Evolutionary conservation across 2,329 filamentous ascomycete species (phyloP), one percentile per base, ranked within the genome.

Genomic region (Epichloe typhina): DNA sequence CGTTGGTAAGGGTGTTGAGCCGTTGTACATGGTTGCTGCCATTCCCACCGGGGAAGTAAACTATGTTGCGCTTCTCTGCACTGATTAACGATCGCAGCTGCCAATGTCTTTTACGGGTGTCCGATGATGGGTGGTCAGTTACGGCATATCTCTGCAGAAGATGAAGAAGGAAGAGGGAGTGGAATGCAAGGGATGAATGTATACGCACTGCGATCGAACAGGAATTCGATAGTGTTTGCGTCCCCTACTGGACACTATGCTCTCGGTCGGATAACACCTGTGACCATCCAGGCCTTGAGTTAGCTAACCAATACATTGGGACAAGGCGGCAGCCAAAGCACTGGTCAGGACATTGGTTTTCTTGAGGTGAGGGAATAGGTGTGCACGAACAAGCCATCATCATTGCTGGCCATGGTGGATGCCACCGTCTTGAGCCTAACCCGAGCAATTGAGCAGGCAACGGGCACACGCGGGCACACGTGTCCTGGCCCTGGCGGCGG

Each of bases 21-120:
- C 79, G 76, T 60, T 84, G 84, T 48, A 88, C 69, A 53, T 77
- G 71, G 46, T 72, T 70, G 57, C 84, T 79, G 54, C 88, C 81
- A 60, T 75, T 71, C 52, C 85, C 84, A 57, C 82, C 82, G 37
- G 90, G 89, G 61, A 94, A 95, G 72, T 94, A 96, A 57, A 97
- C 76, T 58, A 83, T 71, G 66, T 90, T 80, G 42, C 81, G 75
- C 61, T 86, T 80, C 57, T 88, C 83, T 26, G 83, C 84, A 65
- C 87, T 91, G 63, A 97, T 86, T 58, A 95, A 83, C 58, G 94
- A 91, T 50, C 91, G 87, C 44, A 98, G 75, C 69, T 93, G 87
- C 82, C 85, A 90, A 69, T 93, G 87, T 57, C 85, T 90, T 12
- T 19, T 31, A 60, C 9, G 44, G 13, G 9, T 31, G 26, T 31